Percentiles rank a stretch among this genome's conserved stretches.
These are phyloP conservation scores for Beauveria asiatica DNA, from an alignment of 2,329 filamentous ascomycete genomes.

Conservation along the genomic window DNA sequence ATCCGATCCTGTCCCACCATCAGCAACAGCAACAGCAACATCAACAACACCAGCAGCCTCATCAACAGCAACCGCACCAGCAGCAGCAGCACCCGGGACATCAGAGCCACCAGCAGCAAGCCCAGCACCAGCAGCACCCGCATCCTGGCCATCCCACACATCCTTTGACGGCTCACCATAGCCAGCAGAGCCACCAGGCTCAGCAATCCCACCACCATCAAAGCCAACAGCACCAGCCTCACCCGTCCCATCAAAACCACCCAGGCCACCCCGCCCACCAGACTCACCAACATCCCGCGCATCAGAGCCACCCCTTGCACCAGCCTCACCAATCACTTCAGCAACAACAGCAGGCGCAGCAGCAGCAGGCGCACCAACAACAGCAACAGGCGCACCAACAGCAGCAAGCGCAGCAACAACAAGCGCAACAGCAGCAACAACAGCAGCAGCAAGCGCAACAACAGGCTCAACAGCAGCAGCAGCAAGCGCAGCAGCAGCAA, in stretches of 20 bases:
- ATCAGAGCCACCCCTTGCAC: constrained; percentile 18
- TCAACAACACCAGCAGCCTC: constrained; percentile 16
- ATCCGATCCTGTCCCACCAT: constrained; percentile 35
- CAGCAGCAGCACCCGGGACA: constrained; percentile 18
- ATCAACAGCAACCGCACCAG: constrained; percentile 16
- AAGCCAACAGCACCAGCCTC: constrained; percentile 18
- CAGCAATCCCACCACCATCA: constrained; percentile 15
- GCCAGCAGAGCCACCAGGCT: constrained; percentile 17
- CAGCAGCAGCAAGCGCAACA: constrained; percentile 22
- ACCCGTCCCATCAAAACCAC: constrained; percentile 11
- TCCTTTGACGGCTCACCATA: constrained; percentile 10
- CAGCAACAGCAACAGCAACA: constrained; percentile 28
- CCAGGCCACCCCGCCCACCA: constrained; percentile 16
- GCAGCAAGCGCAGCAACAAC: constrained; percentile 20
- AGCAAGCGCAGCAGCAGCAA: constrained; percentile 22
- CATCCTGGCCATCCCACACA: constrained; percentile 15
- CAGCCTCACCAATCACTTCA: constrained; percentile 18
- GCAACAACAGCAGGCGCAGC: constrained; percentile 25
- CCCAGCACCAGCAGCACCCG: constrained; percentile 21
- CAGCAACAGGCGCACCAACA: constrained; percentile 21
- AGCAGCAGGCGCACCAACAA: constrained; percentile 25
- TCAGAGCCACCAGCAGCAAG: constrained; percentile 19
- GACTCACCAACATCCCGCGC: constrained; percentile 18
- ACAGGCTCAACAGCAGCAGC: constrained; percentile 21
- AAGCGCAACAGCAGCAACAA: constrained; percentile 25